These are phyloP conservation scores for Miscanthus lutarioriparius DNA, from an alignment of 176 grass and related monocot genomes.

Conservation along the genomic window DNA sequence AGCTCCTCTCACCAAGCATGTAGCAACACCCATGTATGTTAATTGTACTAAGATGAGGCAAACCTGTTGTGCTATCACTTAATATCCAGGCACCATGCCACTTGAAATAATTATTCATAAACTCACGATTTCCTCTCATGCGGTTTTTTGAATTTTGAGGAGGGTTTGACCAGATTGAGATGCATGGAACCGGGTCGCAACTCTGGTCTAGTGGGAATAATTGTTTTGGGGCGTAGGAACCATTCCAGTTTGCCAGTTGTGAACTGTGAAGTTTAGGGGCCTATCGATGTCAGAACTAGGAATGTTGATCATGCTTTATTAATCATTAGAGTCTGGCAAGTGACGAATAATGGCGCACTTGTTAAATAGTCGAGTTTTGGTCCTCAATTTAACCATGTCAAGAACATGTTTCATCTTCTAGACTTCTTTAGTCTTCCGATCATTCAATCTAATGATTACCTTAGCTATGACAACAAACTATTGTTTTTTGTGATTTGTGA, in stretches of 20 bases:
- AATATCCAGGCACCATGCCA: no score
- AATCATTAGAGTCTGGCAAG: background rate
- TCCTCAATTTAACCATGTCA: conserved; percentile 18
- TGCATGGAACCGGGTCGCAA: background rate
- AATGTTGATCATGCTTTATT: conserved; percentile 5
- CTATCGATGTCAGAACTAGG: background rate
- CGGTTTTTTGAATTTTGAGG: background rate
- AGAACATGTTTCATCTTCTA: conserved; percentile 24
- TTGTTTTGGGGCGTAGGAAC: background rate
- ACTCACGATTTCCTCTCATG: background rate
- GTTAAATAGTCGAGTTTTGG: background rate
- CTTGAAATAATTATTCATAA: no score
- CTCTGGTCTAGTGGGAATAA: background rate
- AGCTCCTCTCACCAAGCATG: no score
- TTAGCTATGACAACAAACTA: background rate
- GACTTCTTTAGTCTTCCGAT: conserved; percentile 20
- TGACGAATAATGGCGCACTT: background rate
- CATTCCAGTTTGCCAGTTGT: background rate
- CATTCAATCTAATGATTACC: background rate
- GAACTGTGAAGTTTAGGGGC: background rate
- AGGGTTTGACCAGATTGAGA: conserved; percentile 22
- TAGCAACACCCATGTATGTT: no score
- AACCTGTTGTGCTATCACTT: no score
- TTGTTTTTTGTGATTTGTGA: no score
- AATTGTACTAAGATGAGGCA: no score